phyloP scores from a whole-genome alignment of 1,284 basidiomycete species.

The Ustilago cynodontis region DNA sequence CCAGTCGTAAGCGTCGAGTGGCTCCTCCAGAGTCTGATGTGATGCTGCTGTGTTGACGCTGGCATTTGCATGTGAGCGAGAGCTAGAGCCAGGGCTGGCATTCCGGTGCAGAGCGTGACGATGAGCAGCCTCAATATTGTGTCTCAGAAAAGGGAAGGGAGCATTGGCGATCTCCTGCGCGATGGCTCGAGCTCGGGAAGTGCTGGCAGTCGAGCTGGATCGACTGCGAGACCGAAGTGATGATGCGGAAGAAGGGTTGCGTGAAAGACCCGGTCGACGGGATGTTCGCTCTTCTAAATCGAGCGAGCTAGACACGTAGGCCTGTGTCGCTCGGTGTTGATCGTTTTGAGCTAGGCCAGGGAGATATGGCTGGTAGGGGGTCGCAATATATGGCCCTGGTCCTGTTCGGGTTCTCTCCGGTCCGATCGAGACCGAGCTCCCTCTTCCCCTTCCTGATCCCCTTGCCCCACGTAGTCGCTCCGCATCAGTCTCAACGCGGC shows the following conservation, averaged over 20 bases:
- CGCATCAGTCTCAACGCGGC: conserved; percentile 22
- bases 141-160: conserved; percentile 40
- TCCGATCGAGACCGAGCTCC: conserved; percentile 21
- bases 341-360: conserved; percentile 31
- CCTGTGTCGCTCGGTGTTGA: conserved; percentile 21
- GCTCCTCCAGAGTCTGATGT: conserved; percentile 26
- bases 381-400: conserved; percentile 17
- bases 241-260: conserved; percentile 27
- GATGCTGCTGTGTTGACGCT: background rate
- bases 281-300: conserved; percentile 27
- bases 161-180: conserved; percentile 40
- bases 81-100: background rate
- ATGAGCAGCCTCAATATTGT: conserved; percentile 34
- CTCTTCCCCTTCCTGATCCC: conserved; percentile 18
- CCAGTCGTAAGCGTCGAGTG: conserved; percentile 56
- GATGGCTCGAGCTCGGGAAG: conserved; percentile 43
- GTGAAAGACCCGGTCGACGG: conserved; percentile 14
- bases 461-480: conserved; percentile 21
- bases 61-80: background rate
- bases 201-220: conserved; percentile 29
- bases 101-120: conserved; percentile 18
- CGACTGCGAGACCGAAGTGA: conserved; percentile 18
- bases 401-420: conserved; percentile 17
- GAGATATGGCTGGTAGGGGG: conserved; percentile 38
- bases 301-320: conserved; percentile 33